Base-by-base conservation (phyloP, 2,329 filamentous ascomycete species). In the Teratosphaeria viscida region DNA sequence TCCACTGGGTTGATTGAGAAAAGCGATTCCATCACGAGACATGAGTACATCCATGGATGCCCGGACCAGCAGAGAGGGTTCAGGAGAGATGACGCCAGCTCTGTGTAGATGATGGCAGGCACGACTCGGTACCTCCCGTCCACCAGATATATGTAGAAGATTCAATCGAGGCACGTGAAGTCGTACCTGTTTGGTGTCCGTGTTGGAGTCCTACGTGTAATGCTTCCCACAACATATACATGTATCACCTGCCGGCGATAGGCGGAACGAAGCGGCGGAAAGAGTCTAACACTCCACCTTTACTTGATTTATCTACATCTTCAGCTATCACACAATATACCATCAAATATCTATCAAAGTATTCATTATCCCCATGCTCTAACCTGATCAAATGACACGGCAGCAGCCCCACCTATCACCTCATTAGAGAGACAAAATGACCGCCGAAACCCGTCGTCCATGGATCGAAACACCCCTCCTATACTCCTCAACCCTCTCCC, bases 381-480 rank as follows among this genome's bases (percentile, higher is more conserved):
- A 14, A n/a, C 2, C 37, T 43, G 12, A 43, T 32, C 12, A n/a
- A 34, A 32, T n/a, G 5, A 16, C 7, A 43, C 12, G 16, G 37
- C 16, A 43, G 11, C 37, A 43, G 5, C 23, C 7, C 14, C 32
- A 27, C 29, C 29, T 12, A 12, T 34, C 27, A 19, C 37, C 8
- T 7, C 29, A 32, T 32, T 7, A 5, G 3, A 5, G 12, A 14
- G 5, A 2, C 19, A 14, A 14, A 12, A 26, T 19, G 27, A 12
- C 12, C 16, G 7, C 52, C 2, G 52, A 26, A 26, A 53, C 23
- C 14, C 71, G 69, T 56, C 85, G 69, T 56, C 85, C 88, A 59
- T 91, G 87, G 86, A 81, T 84, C 61, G 77, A 86, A 70, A 92
- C 89, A 23, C 88, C 89, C 27, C 79, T 89, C 62, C 79, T 89